These are phyloP conservation scores for Agaricus subrufescens DNA, from an alignment of 768 basidiomycete genomes.

Conservation along the genomic window DNA sequence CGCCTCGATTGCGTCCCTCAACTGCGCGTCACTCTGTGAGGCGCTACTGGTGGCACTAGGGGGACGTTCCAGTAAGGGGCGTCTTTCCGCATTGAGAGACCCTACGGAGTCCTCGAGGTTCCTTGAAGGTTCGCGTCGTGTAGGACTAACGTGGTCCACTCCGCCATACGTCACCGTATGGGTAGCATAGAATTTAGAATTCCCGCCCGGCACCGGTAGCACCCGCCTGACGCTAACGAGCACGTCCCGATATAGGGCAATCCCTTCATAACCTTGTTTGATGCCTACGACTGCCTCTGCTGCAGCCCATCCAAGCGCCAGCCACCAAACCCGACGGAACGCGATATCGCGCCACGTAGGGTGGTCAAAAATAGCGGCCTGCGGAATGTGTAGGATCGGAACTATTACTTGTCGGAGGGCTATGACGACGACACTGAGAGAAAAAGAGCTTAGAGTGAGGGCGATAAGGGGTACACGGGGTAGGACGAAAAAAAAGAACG, in stretches of 20 bases:
- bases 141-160: neutral
- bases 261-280: slow-evolving; percentile 65
- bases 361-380: slow-evolving; percentile 19
- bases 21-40: neutral
- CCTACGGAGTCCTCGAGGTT: neutral
- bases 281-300: slow-evolving; percentile 65
- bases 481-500: slow-evolving; percentile 33
- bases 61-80: slow-evolving; percentile 25
- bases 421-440: slow-evolving; percentile 49
- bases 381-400: slow-evolving; percentile 8
- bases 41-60: neutral
- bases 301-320: slow-evolving; percentile 70
- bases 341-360: slow-evolving; percentile 53
- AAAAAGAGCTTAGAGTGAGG: slow-evolving; percentile 48
- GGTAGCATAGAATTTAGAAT: neutral
- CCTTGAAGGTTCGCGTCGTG: neutral
- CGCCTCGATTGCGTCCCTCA: slow-evolving; percentile 15
- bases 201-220: neutral
- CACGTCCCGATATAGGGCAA: slow-evolving; percentile 64
- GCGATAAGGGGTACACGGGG: slow-evolving; percentile 50
- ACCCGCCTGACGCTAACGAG: slow-evolving; percentile 42
- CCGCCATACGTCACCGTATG: neutral
- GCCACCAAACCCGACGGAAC: slow-evolving; percentile 72
- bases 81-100: slow-evolving; percentile 22
- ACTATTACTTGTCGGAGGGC: slow-evolving; percentile 26